phyloP scores from a whole-genome alignment of 345 rosid species.

The Ailanthus altissimus region DNA sequence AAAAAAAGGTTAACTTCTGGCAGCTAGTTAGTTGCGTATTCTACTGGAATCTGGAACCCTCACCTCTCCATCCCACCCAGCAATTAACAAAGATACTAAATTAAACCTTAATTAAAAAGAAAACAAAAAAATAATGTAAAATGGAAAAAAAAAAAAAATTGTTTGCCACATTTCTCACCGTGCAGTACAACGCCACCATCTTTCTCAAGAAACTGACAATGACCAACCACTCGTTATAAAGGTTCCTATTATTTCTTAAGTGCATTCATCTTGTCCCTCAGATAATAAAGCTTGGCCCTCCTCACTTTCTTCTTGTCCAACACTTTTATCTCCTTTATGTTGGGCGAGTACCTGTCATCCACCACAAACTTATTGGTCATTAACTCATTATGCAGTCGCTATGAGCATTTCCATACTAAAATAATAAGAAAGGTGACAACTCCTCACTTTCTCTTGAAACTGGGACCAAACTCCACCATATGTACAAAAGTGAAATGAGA shows the following conservation, averaged over 20 bases:
- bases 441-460: background rate
- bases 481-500: background rate
- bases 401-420: background rate
- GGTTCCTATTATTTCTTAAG: conserved; percentile 54
- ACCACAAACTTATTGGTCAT: conserved; percentile 20
- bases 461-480: background rate
- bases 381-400: background rate
- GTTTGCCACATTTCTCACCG: conserved; percentile 15
- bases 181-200: conserved; percentile 6
- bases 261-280: conserved; percentile 90
- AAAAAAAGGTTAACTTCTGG: background rate
- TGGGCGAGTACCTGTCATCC: conserved; percentile 84
- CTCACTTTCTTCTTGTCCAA: conserved; percentile 93
- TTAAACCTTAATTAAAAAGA: background rate
- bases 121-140: background rate
- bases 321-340: conserved; percentile 89
- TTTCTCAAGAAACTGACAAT: background rate
- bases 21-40: conserved; percentile 8
- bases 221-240: conserved; percentile 11
- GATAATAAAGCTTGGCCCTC: conserved; percentile 95
- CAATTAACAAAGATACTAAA: conserved; percentile 3
- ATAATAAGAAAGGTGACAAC: conserved; percentile 4
- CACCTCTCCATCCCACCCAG: background rate
- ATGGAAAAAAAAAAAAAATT: conserved; percentile 4
- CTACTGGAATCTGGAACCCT: conserved; percentile 1